phyloP scores from a whole-genome alignment of 352 stramenopile genomes.

The Phytophthora ramorum region DNA sequence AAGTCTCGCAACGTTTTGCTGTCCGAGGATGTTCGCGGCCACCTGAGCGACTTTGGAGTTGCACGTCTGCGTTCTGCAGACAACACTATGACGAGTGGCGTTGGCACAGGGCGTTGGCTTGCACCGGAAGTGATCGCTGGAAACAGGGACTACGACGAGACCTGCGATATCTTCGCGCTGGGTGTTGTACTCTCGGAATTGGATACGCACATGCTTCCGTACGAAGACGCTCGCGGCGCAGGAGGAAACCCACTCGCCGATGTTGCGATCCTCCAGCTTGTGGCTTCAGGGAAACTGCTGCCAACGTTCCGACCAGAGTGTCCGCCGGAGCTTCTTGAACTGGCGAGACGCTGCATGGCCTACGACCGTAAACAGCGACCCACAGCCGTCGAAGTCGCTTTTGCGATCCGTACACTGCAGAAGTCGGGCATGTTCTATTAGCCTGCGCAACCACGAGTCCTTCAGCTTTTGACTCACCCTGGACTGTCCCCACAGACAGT shows the following conservation, averaged over 20 bases:
- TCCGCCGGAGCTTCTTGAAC: constrained; percentile 41
- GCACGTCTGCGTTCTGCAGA: constrained; percentile 44
- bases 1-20: constrained; percentile 69
- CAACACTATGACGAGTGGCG: constrained; percentile 59
- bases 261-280: constrained; percentile 60
- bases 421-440: constrained; percentile 41
- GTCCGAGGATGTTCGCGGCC: constrained; percentile 32
- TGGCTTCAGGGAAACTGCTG: constrained; percentile 47
- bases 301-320: constrained; percentile 52
- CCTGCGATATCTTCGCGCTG: constrained; percentile 58
- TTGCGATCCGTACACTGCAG: constrained; percentile 51
- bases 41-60: constrained; percentile 61
- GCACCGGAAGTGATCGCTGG: constrained; percentile 60
- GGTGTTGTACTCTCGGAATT: constrained; percentile 66
- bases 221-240: constrained; percentile 41
- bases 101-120: constrained; percentile 62
- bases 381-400: constrained; percentile 58
- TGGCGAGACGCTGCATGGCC: constrained; percentile 54
- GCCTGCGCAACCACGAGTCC: not conserved
- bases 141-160: constrained; percentile 55
- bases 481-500: not conserved
- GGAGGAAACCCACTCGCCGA: constrained; percentile 46
- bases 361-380: constrained; percentile 45
- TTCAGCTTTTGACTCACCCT: not conserved
- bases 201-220: constrained; percentile 66